Percentiles rank a stretch among this genome's conserved stretches.
These are phyloP conservation scores for Linum tenue DNA, from an alignment of 345 rosid species.

Conservation along the genomic window DNA sequence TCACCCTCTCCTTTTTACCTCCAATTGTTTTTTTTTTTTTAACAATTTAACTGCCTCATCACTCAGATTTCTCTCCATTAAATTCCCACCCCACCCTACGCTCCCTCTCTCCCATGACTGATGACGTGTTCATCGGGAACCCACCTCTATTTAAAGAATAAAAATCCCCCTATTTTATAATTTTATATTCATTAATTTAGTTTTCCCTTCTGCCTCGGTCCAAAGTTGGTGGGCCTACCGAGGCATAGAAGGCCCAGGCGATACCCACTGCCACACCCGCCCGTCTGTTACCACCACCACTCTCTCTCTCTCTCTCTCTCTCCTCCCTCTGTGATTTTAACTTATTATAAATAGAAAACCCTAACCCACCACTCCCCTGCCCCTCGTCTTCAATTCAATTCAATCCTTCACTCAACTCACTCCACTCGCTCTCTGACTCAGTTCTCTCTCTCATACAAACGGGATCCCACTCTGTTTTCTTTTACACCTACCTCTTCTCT, in stretches of 20 bases:
- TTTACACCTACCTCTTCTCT: neutral
- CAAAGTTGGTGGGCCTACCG: constrained; percentile 38
- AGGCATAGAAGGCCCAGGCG: constrained; percentile 46
- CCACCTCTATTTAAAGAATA: constrained; percentile 10
- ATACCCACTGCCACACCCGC: constrained; percentile 52
- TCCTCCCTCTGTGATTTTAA: constrained; percentile 1
- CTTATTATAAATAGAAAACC: constrained; percentile 40
- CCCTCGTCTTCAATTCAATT: constrained; percentile 16
- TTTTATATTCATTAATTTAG: neutral
- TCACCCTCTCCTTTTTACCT: neutral
- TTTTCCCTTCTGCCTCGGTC: neutral
- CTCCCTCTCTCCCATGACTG: constrained; percentile 11
- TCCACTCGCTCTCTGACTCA: constrained; percentile 11
- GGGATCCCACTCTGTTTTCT: neutral
- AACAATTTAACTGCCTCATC: neutral
- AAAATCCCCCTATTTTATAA: too few relatives aligned
- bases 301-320: too few relatives aligned
- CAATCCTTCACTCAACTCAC: constrained; percentile 8
- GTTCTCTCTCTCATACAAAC: constrained; percentile 4
- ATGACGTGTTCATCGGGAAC: constrained; percentile 31
- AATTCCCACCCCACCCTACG: constrained; percentile 4
- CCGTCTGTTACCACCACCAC: constrained; percentile 10
- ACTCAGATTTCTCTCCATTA: neutral
- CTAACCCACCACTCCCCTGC: constrained; percentile 8
- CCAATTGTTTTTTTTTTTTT: neutral